A percentile compares a stretch with the other conserved stretches of the same genome.
Conservation (phyloP, 495 filamentous ascomycete species). For the Aspergillus heteromorphus region DNA sequence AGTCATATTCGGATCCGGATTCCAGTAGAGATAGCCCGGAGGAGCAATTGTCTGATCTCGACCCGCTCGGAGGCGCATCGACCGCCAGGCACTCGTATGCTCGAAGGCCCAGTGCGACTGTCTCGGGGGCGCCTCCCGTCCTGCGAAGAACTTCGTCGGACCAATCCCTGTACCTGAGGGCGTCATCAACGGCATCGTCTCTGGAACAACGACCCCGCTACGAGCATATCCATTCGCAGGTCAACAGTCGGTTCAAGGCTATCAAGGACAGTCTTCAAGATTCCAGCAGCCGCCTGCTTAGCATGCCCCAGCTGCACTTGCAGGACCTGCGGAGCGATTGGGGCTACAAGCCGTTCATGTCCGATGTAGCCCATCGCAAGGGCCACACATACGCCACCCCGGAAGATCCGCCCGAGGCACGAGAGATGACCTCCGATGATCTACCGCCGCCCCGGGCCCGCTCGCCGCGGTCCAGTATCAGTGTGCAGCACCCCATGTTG, state of each 20-base stretch:
- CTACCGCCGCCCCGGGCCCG: conserved; percentile 15
- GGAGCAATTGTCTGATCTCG: conserved; percentile 25
- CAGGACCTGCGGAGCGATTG: conserved; percentile 45
- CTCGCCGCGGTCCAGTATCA: conserved; percentile 26
- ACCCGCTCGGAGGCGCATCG: conserved; percentile 23
- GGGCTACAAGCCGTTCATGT: conserved; percentile 26
- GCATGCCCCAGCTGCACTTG: conserved; percentile 50
- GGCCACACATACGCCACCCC: conserved; percentile 9
- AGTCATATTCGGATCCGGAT: conserved; percentile 6
- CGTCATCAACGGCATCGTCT: conserved; percentile 71
- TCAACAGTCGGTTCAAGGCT: conserved; percentile 85
- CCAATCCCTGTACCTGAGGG: conserved; percentile 59
- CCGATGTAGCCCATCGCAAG: conserved; percentile 18
- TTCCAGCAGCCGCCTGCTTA: conserved; percentile 67
- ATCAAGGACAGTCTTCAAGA: conserved; percentile 85
- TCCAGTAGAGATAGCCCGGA: conserved; percentile 6
- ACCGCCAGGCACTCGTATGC: conserved; percentile 33
- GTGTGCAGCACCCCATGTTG: conserved; percentile 43
- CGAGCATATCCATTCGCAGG: conserved; percentile 64
- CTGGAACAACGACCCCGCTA: conserved; percentile 84
- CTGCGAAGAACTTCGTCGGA: conserved; percentile 67
- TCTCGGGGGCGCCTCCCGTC: conserved; percentile 23
- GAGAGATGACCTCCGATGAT: background rate
- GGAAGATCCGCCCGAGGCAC: conserved; percentile 2
- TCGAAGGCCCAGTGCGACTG: conserved; percentile 21